Evolutionary conservation across 2,329 filamentous ascomycete genomes (phyloP), one percentile per base, ranked within the genome.

Genomic region (Arthroderma sp.): DNA sequence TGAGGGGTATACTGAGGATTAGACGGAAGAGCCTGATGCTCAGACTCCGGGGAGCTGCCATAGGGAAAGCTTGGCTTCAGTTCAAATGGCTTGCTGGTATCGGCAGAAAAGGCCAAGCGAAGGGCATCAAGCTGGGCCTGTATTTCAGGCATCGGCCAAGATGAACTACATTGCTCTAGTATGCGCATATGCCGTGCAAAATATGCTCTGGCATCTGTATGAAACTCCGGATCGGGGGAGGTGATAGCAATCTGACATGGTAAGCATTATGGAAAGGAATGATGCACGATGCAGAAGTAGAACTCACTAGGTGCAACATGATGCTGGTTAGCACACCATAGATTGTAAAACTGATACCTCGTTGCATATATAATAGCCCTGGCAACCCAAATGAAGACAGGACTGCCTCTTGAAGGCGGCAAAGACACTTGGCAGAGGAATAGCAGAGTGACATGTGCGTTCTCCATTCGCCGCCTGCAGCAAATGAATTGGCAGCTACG

Each of bases 101-200:
- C 85, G 43, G 85, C 84, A 29, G 89, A 95, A 58, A 96, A 96
- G 4, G 89, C 89, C 58, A 89, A 80, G 36, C 89, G 80, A 30
- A 96, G 75, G 34, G 85, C 83, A 58, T 95, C 82, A 51, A 96
- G 86, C 62, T 95, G 87, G 43, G 80, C 81, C 60, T 93, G 82
- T 66, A 94, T 83, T 55, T 95, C 88, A 2, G 84, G 82, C 75
- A 93, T 86, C 1, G 86, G 83, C 83, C 86, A 93, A 4, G 80
- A 79, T 6, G 75, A 73, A 58, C 86, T 84, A 54, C 87, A 91
- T 52, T 79, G 81, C 62, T 96, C 89, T 47, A 96, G 70, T 33
- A 96, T 82, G 45, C 88, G 80, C 89, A 96, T 95, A 56, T 95
- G 88, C 40, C 89, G 76, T 2, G 86, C 83, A 57, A 96, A 96